Evolutionary conservation across 2,329 filamentous ascomycete species (phyloP).

Genomic region (Whalleya microplaca): DNA sequence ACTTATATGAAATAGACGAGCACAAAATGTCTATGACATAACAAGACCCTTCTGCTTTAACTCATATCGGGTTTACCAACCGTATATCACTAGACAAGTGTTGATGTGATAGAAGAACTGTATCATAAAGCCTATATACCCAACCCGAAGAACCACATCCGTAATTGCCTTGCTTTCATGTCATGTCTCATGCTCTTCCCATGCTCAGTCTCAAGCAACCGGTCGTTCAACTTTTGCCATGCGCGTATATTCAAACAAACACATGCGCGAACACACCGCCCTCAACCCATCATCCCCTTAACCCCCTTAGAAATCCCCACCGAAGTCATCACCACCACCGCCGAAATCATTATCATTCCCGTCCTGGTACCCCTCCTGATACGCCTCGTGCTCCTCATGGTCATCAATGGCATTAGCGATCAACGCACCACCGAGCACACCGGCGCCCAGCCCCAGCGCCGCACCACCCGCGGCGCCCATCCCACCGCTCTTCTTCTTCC

Average conservation of each 20-base stretch:
- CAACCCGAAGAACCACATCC: no score
- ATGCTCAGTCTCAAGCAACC: not conserved
- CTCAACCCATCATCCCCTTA: no score
- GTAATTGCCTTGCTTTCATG: no score
- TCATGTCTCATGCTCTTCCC: no score
- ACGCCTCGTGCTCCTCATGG: conserved; percentile 60
- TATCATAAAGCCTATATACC: no score
- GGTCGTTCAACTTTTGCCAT: not conserved
- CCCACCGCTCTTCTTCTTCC: conserved; percentile 51
- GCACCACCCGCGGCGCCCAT: conserved; percentile 75
- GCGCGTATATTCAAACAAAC: not conserved
- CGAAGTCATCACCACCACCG: conserved; percentile 37
- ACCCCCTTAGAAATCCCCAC: conserved; percentile 48
- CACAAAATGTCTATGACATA: no score
- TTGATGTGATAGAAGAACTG: no score
- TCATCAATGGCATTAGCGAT: conserved; percentile 70
- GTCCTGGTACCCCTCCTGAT: conserved; percentile 53
- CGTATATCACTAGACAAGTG: no score
- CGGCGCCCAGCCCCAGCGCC: conserved; percentile 79
- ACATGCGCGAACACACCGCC: no score
- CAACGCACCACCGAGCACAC: conserved; percentile 77
- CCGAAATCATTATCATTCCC: conserved; percentile 43
- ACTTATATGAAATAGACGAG: no score
- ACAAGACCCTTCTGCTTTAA: no score
- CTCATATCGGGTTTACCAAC: no score